Evolutionary conservation across 495 filamentous ascomycete species (phyloP).

Genomic region (Aspergillus ostianus): DNA sequence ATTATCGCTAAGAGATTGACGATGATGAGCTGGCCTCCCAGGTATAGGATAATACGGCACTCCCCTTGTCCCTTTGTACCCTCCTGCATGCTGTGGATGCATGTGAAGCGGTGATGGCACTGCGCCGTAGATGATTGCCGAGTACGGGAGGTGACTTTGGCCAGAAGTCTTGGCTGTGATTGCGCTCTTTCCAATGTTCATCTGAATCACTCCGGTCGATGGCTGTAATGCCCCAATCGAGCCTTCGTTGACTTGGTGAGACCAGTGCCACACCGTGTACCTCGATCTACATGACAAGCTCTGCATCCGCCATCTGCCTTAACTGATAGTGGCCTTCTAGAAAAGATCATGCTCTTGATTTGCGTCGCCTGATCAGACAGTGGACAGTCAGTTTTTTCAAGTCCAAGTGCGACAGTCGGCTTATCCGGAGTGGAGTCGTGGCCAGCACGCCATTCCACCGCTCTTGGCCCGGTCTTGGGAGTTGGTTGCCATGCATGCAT

Average conservation of each 20-base stretch:
- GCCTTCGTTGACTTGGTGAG: too few species aligned
- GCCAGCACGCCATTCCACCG: slow-evolving; percentile 1
- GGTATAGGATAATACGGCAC: too few species aligned
- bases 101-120: not conserved
- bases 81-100: not conserved
- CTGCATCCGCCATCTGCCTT: not conserved
- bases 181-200: too few species aligned
- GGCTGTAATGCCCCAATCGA: too few species aligned
- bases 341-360: not conserved
- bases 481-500: not conserved
- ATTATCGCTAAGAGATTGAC: not conserved
- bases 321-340: not conserved
- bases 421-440: slow-evolving; percentile 10
- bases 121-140: not conserved
- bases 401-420: not conserved
- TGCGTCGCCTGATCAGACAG: not conserved
- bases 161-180: not conserved
- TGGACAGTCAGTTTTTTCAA: not conserved
- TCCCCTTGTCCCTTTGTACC: too few species aligned
- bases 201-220: too few species aligned
- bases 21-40: not conserved
- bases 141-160: not conserved
- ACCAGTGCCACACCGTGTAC: too few species aligned
- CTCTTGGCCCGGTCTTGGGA: not conserved
- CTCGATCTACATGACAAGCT: not conserved